Percentiles rank a stretch among this genome's conserved stretches.
Evolutionary conservation across 179 eudicot species (phyloP).

Genomic region (Sideroxylon spinosum): DNA sequence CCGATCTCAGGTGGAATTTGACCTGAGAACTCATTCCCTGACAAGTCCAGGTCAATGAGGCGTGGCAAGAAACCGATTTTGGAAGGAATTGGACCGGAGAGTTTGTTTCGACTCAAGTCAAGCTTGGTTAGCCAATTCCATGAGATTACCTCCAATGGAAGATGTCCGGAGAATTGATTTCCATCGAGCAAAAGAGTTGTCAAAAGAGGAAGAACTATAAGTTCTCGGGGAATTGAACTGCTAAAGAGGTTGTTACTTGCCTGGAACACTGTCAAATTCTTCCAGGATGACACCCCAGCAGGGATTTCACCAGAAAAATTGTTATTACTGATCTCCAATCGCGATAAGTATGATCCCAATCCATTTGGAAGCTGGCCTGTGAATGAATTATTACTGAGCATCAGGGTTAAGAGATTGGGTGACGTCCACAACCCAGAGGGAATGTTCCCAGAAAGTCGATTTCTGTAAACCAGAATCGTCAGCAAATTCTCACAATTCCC

Average conservation of each 20-base stretch:
- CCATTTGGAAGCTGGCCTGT: constrained; percentile 50
- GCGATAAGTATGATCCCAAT: constrained; percentile 33
- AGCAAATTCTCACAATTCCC: constrained; percentile 37
- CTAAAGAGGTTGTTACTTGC: constrained; percentile 50
- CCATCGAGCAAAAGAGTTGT: constrained; percentile 36
- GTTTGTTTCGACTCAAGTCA: constrained; percentile 40
- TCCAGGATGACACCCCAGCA: constrained; percentile 34
- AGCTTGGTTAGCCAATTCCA: constrained; percentile 41
- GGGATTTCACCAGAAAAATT: constrained; percentile 56
- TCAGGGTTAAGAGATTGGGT: constrained; percentile 28
- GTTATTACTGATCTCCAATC: constrained; percentile 47
- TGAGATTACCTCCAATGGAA: constrained; percentile 42
- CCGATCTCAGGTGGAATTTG: constrained; percentile 46
- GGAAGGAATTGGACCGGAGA: constrained; percentile 56
- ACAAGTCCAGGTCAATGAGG: constrained; percentile 49
- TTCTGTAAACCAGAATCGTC: constrained; percentile 31
- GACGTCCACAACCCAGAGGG: constrained; percentile 55
- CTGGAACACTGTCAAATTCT: constrained; percentile 26
- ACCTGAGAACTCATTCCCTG: constrained; percentile 48
- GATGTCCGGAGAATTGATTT: constrained; percentile 46
- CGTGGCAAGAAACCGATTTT: constrained; percentile 36
- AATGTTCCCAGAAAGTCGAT: constrained; percentile 46
- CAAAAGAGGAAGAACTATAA: constrained; percentile 40
- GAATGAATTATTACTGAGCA: constrained; percentile 40
- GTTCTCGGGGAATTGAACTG: constrained; percentile 47